Base-by-base conservation (phyloP, 176 grass and related monocot genomes). In the Cymbopogon citratus region DNA sequence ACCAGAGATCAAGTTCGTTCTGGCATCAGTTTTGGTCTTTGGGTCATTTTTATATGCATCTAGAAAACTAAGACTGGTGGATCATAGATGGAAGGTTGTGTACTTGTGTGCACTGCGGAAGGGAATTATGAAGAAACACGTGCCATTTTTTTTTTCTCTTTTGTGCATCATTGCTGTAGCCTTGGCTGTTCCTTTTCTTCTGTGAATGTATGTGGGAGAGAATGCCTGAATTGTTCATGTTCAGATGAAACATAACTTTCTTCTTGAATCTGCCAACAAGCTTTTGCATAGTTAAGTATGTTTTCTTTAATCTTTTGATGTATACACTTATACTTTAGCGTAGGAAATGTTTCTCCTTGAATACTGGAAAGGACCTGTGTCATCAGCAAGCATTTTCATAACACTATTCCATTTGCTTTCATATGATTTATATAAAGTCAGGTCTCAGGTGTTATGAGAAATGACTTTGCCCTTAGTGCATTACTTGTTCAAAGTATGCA, bases 271-370 rank as follows among this genome's bases (percentile, higher is more conserved):
- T 44, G 12, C n/a, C 38, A 43, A 48, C 12, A 18, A 49, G 25
- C 43, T 29, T 73, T 46, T 46, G 69, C 69, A 29, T 46, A 45
- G 60, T 21, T 31, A 45, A 46, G 27, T 11, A 18, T 6, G 1
- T 18, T 29, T 41, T 57, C 14, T 79, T 67, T 23, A 23, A 49
- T 80, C 6, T 66, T 80, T 66, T 68, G 31, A 24, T 66, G 5
- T 78, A 16, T 63, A 45, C 57, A 9, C 19, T 61, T 33, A 25
- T 65, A 31, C 38, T 5, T 13, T 78, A 36, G 14, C 39, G 35
- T 75, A 80, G 76, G 44, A 54, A 59, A 67, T 23, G 0, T 60
- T 69, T 77, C 12, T 69, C 27, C 16, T 84, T 59, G 72, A 73
- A 80, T 73, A 40, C 7, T 70, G 21, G 26, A 43, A 73, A 40